Evolutionary conservation across 2,329 filamentous ascomycete species (phyloP), one percentile per base, ranked within the genome.

Genomic region (Penicillium palitans): DNA sequence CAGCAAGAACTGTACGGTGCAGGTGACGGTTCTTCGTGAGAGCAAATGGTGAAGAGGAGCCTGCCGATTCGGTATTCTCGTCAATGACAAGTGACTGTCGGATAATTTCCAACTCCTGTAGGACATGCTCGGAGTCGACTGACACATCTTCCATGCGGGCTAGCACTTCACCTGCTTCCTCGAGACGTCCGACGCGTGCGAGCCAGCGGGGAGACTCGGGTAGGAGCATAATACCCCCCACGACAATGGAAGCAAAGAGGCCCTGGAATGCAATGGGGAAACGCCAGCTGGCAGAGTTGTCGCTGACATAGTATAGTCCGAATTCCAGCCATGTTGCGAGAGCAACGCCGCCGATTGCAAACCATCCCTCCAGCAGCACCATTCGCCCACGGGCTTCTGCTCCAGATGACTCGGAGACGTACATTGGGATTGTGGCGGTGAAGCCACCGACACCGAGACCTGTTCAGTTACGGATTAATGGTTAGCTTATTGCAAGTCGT

Each of bases 141-240:
- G 62, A 78, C 2, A 81, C 59, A 45, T 81, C 57, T 33, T 75
- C 70, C 2, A 82, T 72, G 5, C 75, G 77, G 4, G 78, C 77
- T 33, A 83, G 76, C 4, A 82, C 78, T 4, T 72, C 70, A 13
- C 73, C 72, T 39, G 71, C 81, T 62, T 76, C 81, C 55, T 73
- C 75, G 58, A 81, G 76, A n/a, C 76, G 72, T 27, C 80, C 81
- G 54, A 79, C 79, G 24, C 81, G 68, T 15, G 84, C 77, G 6
- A 84, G 71, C 78, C 81, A 84, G 50, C 82, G 74, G 2, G 82
- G 81, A 0, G 79, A 82, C 58, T 84, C 82, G 4, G 81, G 81
- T 2, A 83, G 68, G 4, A 66, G 61, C 2, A 65, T 42, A n/a
- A 68, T 61, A 15, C 59, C 59, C 4, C 56, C 59, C 17, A 66